Evolutionary conservation across 2,329 filamentous ascomycete genomes (phyloP).

Genomic region (Pseudogymnoascus sp.): DNA sequence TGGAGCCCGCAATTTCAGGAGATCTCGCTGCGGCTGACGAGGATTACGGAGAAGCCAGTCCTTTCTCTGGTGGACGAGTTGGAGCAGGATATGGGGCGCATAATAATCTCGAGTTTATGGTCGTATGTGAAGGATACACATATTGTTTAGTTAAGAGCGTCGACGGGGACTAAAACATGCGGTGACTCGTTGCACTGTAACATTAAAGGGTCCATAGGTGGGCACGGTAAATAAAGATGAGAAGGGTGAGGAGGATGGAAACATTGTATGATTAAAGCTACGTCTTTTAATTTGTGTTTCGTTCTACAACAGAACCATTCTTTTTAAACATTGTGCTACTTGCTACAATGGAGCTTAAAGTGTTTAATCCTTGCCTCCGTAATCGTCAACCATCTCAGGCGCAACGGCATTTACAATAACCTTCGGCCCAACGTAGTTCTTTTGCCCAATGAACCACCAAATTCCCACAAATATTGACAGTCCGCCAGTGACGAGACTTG

Average conservation of each 20-base stretch:
- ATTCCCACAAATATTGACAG: constrained; percentile 33
- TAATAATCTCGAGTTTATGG: too few relatives aligned
- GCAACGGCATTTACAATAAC: constrained; percentile 2
- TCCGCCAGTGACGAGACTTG: constrained; percentile 37
- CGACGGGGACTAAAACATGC: too few relatives aligned
- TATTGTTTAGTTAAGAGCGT: too few relatives aligned
- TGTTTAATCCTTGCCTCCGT: not conserved
- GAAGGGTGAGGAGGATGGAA: too few relatives aligned
- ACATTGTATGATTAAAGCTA: too few relatives aligned
- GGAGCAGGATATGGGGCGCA: too few relatives aligned
- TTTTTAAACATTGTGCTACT: not conserved
- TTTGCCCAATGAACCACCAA: constrained; percentile 35
- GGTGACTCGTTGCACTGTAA: too few relatives aligned
- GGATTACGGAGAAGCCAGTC: not conserved
- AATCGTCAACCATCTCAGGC: not conserved
- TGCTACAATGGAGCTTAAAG: not conserved
- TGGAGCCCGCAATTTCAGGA: not conserved
- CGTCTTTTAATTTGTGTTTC: not conserved
- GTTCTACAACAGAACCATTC: not conserved
- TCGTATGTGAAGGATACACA: too few relatives aligned
- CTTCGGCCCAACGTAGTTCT: constrained; percentile 22
- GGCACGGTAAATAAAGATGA: too few relatives aligned
- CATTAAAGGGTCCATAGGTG: too few relatives aligned
- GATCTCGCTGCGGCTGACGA: not conserved
- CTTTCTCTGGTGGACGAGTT: too few relatives aligned